Percentiles rank a stretch among this genome's conserved stretches.
phyloP scores from a whole-genome alignment of 2,329 filamentous ascomycete species.

The Alternaria infectoria region DNA sequence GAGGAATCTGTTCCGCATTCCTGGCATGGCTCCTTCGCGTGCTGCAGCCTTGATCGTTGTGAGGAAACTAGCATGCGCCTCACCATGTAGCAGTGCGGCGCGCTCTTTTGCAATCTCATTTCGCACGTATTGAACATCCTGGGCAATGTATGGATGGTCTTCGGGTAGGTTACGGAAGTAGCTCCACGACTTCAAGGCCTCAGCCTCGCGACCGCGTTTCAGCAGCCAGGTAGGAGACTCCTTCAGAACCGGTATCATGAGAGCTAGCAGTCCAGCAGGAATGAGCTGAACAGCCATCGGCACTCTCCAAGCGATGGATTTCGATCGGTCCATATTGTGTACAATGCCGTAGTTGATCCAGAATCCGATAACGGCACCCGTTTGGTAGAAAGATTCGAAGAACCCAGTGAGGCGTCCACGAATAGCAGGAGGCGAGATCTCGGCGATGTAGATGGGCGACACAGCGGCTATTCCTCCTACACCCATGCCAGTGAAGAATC shows the following conservation, averaged over 20 bases:
- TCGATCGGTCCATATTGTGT: constrained; percentile 50
- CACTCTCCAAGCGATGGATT: constrained; percentile 66
- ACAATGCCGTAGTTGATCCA: constrained; percentile 53
- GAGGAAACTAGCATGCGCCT: constrained; percentile 34
- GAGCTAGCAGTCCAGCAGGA: constrained; percentile 45
- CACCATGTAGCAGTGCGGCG: constrained; percentile 31
- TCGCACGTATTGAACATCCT: constrained; percentile 43
- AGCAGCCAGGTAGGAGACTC: constrained; percentile 45
- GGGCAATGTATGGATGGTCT: constrained; percentile 50
- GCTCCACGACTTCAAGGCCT: constrained; percentile 50
- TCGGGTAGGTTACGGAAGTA: constrained; percentile 55
- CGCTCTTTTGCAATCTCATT: constrained; percentile 41
- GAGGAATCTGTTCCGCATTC: constrained; percentile 51
- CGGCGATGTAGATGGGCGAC: constrained; percentile 47
- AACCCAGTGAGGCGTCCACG: constrained; percentile 69
- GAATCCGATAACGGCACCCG: constrained; percentile 59
- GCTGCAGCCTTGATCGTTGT: constrained; percentile 40
- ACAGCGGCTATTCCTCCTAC: constrained; percentile 49
- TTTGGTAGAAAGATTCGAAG: constrained; percentile 70
- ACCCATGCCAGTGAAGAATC: constrained; percentile 48
- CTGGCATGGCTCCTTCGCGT: constrained; percentile 38
- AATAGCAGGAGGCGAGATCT: constrained; percentile 64
- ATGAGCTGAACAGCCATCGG: constrained; percentile 60
- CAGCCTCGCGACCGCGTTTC: constrained; percentile 40
- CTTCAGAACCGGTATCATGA: constrained; percentile 42